Conservation (phyloP, 768 basidiomycete species). For the Multifurca ochricompacta region DNA sequence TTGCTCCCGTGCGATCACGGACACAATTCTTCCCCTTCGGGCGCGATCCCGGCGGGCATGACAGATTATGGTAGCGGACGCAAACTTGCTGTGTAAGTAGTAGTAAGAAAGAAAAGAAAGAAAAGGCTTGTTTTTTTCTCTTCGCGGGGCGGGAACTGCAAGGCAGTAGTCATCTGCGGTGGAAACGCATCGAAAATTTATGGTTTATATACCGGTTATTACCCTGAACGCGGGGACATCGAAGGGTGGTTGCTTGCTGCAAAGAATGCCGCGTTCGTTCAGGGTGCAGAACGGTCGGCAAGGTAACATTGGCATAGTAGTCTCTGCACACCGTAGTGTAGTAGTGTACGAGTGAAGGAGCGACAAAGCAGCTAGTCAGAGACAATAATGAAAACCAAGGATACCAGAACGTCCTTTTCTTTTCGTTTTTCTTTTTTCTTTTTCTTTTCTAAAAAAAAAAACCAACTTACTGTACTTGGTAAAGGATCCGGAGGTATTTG, state of each 20-base stretch:
- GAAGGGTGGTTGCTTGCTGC: not conserved
- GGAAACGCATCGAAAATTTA: conserved; percentile 13
- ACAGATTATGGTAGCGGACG: not conserved
- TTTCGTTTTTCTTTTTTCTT: no score
- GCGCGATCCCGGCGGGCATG: conserved; percentile 9
- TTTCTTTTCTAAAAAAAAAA: not conserved
- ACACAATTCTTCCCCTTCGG: conserved; percentile 15
- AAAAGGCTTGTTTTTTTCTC: no score
- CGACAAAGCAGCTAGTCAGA: not conserved
- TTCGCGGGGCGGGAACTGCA: conserved; percentile 13
- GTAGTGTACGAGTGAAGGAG: not conserved
- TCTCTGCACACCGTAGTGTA: not conserved
- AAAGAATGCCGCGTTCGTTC: not conserved
- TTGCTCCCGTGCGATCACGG: conserved; percentile 17
- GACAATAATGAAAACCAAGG: conserved; percentile 12
- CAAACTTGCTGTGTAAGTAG: not conserved
- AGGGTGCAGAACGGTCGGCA: conserved; percentile 6
- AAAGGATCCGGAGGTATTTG: not conserved
- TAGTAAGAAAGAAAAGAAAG: no score
- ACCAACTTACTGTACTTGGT: not conserved
- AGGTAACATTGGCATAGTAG: conserved; percentile 8
- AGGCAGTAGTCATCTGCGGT: conserved; percentile 13
- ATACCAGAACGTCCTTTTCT: not conserved
- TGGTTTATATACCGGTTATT: not conserved
- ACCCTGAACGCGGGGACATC: not conserved